These are phyloP conservation scores for Aspergillus sp. DNA, from an alignment of 2,329 filamentous ascomycete species.

Conservation along the genomic window DNA sequence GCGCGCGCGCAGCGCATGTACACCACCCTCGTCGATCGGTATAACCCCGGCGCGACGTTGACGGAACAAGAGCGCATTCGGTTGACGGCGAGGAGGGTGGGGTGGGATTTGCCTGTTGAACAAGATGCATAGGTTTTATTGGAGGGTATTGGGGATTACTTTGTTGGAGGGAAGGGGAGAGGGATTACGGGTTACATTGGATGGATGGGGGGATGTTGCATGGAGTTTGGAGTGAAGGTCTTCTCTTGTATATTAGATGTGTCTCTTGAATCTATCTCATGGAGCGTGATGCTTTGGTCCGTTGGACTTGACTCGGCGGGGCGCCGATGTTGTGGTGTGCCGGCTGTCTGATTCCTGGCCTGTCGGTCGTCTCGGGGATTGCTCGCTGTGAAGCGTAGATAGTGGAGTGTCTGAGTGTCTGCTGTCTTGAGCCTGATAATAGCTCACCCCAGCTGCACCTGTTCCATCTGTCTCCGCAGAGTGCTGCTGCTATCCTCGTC, in stretches of 20 bases:
- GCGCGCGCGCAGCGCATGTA: constrained; percentile 83
- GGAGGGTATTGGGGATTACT: background rate
- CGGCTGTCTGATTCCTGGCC: no score
- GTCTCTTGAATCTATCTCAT: no score
- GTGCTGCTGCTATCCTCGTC: constrained; percentile 53
- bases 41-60: constrained; percentile 91
- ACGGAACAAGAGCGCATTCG: constrained; percentile 78
- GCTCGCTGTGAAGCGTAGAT: no score
- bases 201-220: no score
- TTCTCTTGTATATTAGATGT: no score
- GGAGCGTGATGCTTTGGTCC: no score
- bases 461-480: constrained; percentile 50
- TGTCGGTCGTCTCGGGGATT: no score
- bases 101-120: constrained; percentile 80
- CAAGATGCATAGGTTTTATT: constrained; percentile 12
- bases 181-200: background rate
- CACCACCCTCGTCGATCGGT: constrained; percentile 76
- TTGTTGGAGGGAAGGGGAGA: no score
- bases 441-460: constrained; percentile 38
- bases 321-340: no score
- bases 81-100: constrained; percentile 80
- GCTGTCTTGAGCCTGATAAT: constrained; percentile 14
- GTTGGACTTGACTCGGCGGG: no score
- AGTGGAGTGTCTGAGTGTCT: no score
- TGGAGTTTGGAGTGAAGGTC: no score